These are phyloP conservation scores for Gracilaria domingensis DNA, from an alignment of 23 red algal species.

Conservation along the genomic window DNA sequence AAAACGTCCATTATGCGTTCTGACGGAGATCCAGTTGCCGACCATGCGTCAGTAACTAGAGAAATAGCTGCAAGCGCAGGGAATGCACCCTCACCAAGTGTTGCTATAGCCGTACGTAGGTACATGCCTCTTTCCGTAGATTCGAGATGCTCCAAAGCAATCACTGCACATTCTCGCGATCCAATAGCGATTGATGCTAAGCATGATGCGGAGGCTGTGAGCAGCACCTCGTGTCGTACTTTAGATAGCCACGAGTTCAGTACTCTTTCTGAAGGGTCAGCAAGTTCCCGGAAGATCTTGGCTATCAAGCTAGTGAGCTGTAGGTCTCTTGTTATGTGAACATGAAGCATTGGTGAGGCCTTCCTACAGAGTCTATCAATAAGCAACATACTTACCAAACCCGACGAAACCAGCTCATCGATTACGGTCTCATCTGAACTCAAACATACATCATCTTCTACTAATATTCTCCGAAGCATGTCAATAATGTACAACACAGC, in stretches of 20 bases:
- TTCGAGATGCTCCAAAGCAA: constrained; percentile 51
- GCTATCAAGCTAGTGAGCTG: constrained; percentile 26
- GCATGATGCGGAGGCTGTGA: constrained; percentile 59
- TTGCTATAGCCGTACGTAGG: constrained; percentile 39
- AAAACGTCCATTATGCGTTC: constrained; percentile 38
- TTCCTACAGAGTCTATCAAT: constrained; percentile 49
- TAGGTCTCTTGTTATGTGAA: constrained; percentile 14
- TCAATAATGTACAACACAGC: constrained; percentile 44
- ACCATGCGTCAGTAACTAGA: constrained; percentile 44
- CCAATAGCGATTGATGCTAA: constrained; percentile 58
- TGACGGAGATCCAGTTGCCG: constrained; percentile 20
- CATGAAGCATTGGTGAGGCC: constrained; percentile 31
- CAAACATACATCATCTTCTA: constrained; percentile 46
- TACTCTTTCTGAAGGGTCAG: constrained; percentile 54
- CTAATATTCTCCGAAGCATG: constrained; percentile 34
- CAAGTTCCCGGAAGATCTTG: constrained; percentile 37
- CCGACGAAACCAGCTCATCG: constrained; percentile 48
- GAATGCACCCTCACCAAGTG: constrained; percentile 48
- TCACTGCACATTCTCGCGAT: constrained; percentile 19
- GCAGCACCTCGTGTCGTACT: constrained; percentile 42
- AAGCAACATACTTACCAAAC: constrained; percentile 24
- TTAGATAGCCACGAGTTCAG: constrained; percentile 50
- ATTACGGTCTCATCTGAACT: constrained; percentile 42
- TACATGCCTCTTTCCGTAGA: constrained; percentile 30
- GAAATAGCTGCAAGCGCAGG: constrained; percentile 61